Conservation (phyloP, 1,139 yeast genomes). For the Arxiozyma slooffiae region DNA sequence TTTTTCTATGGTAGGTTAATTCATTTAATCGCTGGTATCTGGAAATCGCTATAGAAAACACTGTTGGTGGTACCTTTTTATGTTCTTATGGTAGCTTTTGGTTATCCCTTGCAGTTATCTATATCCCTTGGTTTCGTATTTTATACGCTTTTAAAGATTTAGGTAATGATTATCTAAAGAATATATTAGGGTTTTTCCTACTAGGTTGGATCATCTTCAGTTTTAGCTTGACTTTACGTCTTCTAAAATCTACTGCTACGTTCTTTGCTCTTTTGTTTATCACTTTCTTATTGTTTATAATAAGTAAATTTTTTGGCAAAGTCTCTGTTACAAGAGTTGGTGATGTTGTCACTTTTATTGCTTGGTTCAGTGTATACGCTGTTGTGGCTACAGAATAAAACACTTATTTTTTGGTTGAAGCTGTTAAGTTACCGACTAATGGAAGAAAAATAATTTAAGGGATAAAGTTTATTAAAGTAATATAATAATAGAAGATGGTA, state of each 20-base stretch:
- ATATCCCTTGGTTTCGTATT: slow-evolving; percentile 67
- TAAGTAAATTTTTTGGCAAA: slow-evolving; percentile 37
- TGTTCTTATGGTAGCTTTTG: slow-evolving; percentile 83
- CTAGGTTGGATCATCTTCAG: slow-evolving; percentile 79
- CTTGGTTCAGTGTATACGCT: slow-evolving; percentile 90
- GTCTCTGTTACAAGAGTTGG: slow-evolving; percentile 48
- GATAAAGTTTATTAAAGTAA: no score
- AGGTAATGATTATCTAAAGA: slow-evolving; percentile 32
- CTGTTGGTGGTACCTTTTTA: slow-evolving; percentile 85
- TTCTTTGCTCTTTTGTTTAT: slow-evolving; percentile 54
- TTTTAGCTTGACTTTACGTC: slow-evolving; percentile 52
- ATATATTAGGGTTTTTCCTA: slow-evolving; percentile 65
- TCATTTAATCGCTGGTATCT: slow-evolving; percentile 64
- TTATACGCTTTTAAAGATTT: slow-evolving; percentile 42
- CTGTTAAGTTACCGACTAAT: slow-evolving; percentile 19
- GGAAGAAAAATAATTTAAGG: slow-evolving; percentile 7
- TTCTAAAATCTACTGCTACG: slow-evolving; percentile 71
- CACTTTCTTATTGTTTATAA: slow-evolving; percentile 50
- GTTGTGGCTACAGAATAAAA: slow-evolving; percentile 71
- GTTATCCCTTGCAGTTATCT: slow-evolving; percentile 67
- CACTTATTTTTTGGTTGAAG: slow-evolving; percentile 44
- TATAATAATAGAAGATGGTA: no score
- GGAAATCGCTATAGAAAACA: slow-evolving; percentile 68
- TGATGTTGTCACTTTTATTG: slow-evolving; percentile 71
- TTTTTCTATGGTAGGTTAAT: slow-evolving; percentile 65